Evolutionary conservation across 2,329 filamentous ascomycete genomes (phyloP).

Genomic region (Mariannaea sp.): DNA sequence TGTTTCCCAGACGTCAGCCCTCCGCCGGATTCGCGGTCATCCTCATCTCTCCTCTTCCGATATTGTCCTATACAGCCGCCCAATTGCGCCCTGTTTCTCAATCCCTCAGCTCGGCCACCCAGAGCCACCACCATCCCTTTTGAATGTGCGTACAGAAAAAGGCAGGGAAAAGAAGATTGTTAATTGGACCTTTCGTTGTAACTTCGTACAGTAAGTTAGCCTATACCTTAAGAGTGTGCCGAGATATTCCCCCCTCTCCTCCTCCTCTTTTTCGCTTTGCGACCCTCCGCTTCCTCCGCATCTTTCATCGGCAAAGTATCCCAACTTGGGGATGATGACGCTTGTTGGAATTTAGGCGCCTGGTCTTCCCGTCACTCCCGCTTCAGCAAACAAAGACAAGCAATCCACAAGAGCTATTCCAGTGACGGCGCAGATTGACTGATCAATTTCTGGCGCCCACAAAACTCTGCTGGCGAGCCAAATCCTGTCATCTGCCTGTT

Average conservation of each 20-base stretch:
- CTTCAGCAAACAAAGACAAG: background rate
- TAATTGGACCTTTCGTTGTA: too few relatives aligned
- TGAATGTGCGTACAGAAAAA: too few relatives aligned
- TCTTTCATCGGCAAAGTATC: background rate
- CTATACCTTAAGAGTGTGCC: background rate
- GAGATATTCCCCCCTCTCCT: too few relatives aligned
- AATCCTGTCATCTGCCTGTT: background rate
- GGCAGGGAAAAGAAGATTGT: too few relatives aligned
- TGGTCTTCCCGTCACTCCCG: conserved; percentile 14
- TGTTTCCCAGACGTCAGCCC: conserved; percentile 4
- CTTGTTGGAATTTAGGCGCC: conserved; percentile 6
- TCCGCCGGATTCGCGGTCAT: conserved; percentile 8
- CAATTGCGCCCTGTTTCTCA: too few relatives aligned
- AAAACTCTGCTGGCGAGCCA: background rate
- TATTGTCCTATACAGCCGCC: too few relatives aligned
- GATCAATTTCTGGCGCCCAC: conserved; percentile 9
- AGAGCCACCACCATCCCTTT: too few relatives aligned
- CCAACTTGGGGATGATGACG: background rate
- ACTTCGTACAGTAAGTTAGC: too few relatives aligned
- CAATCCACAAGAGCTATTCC: background rate
- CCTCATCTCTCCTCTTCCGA: too few relatives aligned
- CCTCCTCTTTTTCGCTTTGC: background rate
- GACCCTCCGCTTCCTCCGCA: conserved; percentile 1
- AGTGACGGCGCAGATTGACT: conserved; percentile 8
- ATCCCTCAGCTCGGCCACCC: too few relatives aligned